These are phyloP conservation scores for Penicillium ochrochloron DNA, from an alignment of 495 filamentous ascomycete species.

Conservation along the genomic window DNA sequence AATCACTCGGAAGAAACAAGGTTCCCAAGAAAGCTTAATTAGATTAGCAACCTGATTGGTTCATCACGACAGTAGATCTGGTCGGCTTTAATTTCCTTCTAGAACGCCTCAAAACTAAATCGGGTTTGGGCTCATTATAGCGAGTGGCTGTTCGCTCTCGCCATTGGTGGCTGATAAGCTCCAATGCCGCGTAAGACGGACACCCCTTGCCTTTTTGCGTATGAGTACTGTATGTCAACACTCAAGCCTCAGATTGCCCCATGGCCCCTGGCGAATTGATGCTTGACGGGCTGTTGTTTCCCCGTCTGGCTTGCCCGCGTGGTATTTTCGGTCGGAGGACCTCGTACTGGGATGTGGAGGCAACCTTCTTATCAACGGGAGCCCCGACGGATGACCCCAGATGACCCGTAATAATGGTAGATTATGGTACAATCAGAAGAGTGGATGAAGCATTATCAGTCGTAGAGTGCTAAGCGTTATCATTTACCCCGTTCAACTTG, in stretches of 20 bases:
- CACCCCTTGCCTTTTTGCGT: not conserved
- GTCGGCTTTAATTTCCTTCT: constrained; percentile 8
- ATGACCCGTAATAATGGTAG: not conserved
- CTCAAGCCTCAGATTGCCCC: constrained; percentile 8
- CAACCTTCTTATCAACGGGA: constrained; percentile 9
- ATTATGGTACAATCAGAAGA: not conserved
- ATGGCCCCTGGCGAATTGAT: not conserved
- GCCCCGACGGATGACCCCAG: constrained; percentile 12
- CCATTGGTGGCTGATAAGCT: constrained; percentile 9
- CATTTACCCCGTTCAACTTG: not conserved
- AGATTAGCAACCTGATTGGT: constrained; percentile 6
- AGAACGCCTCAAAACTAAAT: not conserved
- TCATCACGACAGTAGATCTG: not conserved
- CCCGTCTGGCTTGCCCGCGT: constrained; percentile 1
- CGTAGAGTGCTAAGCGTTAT: not conserved
- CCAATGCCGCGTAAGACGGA: not conserved
- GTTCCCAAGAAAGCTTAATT: constrained; percentile 2
- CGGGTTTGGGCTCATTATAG: not conserved
- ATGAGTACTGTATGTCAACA: not conserved
- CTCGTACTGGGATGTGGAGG: not conserved
- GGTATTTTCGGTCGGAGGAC: not conserved
- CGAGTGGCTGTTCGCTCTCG: not conserved
- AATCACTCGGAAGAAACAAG: not conserved
- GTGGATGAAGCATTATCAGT: not conserved
- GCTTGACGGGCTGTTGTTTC: constrained; percentile 3